Base-by-base conservation (phyloP, 352 stramenopile genomes). In the Phytophthora ohioensis region DNA sequence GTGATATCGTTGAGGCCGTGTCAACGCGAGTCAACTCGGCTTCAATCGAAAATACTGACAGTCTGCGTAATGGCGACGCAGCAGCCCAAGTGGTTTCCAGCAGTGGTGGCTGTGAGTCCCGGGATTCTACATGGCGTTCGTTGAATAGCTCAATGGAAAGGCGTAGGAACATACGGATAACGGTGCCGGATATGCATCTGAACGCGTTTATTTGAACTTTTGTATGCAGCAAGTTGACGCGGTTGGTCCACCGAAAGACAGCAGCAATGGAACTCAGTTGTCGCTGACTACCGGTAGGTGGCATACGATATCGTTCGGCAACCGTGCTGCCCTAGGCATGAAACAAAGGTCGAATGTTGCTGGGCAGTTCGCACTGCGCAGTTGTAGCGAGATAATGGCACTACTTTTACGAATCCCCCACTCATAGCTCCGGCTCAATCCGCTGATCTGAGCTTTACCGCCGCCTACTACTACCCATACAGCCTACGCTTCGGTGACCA, bases 1-100 rank as follows among this genome's bases (percentile, higher is more conserved):
- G 45, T 65, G 11, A 55, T 52, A 63, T 70, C 39, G 39, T 72
- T 68, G 65, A 72, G 31, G 35, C 3, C 11, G 27, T 58, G 63
- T 70, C 63, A 64, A 46, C 38, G 39, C 21, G n/a, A 27, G 48
- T 55, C 31, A 46, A 57, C 8, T 45, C 51, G 36, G 15, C 41
- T 17, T 48, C 49, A 6, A 27, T 56, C n/a, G 31, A 56, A 39
- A 38, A 13, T 34, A 10, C n/a, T 41, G 3, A 12, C 57, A 47
- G 53, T 11, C 34, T 10, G 31, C 30, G 31, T 59, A 46, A 15
- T 52, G 38, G 59, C 48, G 47, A 67, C 10, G 17, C 31, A n/a
- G 17, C 36, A 35, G 39, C 5, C 8, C 5, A 32, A 34, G 46
- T 17, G 51, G 46, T 5, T 49, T 53, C 47, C 47, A 67, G 30